Evolutionary conservation across 1,284 basidiomycete genomes (phyloP), one percentile per base, ranked within the genome.

Genomic region (Chondrostereum purpureum): DNA sequence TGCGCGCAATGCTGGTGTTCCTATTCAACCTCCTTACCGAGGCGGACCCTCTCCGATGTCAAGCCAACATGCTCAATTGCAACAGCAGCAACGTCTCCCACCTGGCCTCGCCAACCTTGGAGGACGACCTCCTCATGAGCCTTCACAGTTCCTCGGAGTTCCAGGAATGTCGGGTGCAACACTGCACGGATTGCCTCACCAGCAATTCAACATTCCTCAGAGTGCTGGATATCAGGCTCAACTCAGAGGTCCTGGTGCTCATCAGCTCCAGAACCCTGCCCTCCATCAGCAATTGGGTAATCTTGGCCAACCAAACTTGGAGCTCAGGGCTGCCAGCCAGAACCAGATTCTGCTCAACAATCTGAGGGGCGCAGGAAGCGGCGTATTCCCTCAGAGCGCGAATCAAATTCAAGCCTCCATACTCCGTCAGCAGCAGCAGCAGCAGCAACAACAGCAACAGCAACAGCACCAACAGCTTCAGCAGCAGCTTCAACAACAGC

Each of bases 71-170:
- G 27, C 27, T n/a, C 74, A 68, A 52, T 61, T 71, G 21, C 58
- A 77, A 34, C 69, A 72, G 36, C 68, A 67, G 21, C 51, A 58
- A 14, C 77, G 84, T 41, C 63, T 89, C 31, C 86, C 85, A 16
- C 84, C 84, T n/a, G 86, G 86, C 22, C 67, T 89, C 35, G 86
- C 86, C n/a, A 88, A 88, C 55, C 73, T 88, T 20, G 86, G 86
- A 27, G 84, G 77, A 34, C 77, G 86, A 5, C 85, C 86, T 20
- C 86, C 86, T 5, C 85, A 88, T 55, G 87, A 88, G 42, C 77
- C 82, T 21, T 70, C 71, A 18, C 85, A 86, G 53, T 83, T 80
- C 56, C 56, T 83, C 35, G 75, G 73, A 20, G 61, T 75, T 47
- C 68, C 70, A 46, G 73, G 73, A 38, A 59, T 77, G 48, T 62